A percentile compares a stretch with the other conserved stretches of the same genome.
phyloP scores from a whole-genome alignment of 2,329 filamentous ascomycete genomes.

The Paraconiothyrium sp. region DNA sequence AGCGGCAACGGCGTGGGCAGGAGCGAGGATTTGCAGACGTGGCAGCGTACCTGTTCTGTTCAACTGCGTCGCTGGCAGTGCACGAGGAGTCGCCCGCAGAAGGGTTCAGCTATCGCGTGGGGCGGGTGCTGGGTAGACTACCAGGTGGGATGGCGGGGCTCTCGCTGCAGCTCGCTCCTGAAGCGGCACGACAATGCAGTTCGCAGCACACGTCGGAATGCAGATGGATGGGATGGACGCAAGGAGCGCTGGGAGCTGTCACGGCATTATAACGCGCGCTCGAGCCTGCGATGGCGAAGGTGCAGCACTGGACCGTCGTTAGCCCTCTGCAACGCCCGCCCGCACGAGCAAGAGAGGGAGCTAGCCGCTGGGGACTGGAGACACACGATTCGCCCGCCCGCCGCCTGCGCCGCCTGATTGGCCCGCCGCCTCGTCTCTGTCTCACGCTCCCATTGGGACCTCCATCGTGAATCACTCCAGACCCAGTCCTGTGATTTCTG shows the following conservation, averaged over 20 bases:
- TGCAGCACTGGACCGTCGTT: conserved; percentile 22
- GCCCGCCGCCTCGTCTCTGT: conserved; percentile 32
- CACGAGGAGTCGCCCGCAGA: neutral
- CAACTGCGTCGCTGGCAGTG: conserved; percentile 8
- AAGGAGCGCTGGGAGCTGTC: neutral
- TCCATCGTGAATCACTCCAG: conserved; percentile 28
- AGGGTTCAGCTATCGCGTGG: conserved; percentile 26
- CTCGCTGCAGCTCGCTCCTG: conserved; percentile 24
- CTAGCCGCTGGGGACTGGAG: conserved; percentile 36
- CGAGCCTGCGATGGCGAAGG: conserved; percentile 1
- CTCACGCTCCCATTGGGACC: conserved; percentile 24
- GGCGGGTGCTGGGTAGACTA: conserved; percentile 20
- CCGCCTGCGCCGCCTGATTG: conserved; percentile 26
- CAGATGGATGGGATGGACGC: neutral
- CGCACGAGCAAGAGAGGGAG: neutral
- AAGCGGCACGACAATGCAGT: conserved; percentile 17
- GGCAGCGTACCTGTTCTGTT: conserved; percentile 18
- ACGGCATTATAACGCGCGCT: conserved; percentile 2
- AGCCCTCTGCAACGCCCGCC: conserved; percentile 11
- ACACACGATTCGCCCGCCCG: conserved; percentile 10
- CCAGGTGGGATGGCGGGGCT: conserved; percentile 30
- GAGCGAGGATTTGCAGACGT: conserved; percentile 11
- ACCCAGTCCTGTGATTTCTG: conserved; percentile 35
- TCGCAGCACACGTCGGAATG: neutral
- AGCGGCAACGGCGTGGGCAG: conserved; percentile 8